Base-by-base conservation (phyloP, 169 alveolate species). In the Cryptosporidium muris region DNA sequence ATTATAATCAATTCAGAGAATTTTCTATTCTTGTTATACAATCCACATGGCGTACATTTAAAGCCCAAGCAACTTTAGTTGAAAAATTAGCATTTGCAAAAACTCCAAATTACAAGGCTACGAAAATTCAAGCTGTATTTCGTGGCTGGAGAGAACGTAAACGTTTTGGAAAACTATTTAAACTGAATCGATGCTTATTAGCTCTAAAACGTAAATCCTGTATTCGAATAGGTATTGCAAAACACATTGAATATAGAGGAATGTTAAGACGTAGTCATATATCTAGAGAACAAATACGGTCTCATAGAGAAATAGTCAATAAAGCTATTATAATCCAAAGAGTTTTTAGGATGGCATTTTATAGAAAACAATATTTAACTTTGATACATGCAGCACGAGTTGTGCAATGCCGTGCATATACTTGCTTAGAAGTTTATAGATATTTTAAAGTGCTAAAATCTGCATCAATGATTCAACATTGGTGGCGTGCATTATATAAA, bases 41-140 rank as follows among this genome's bases (percentile, higher is more conserved):
- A n/a, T 74, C 85, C 16, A 68, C 85, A 60, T 74, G 85, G 85
- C 54, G 85, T 43, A 74, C 85, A 25, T 64, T 74, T 3, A 74
- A 74, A 34, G 45, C 85, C 14, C 85, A 74, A 60, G 85, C 85
- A 37, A 14, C 62, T n/a, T 36, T 74, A 6, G 85, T 74, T 12
- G 85, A 74, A 42, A 74, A 74, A 58, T 58, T 74, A 47, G 85
- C 85, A 74, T 74, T 74, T 60, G 54, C 85, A 74, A 74, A 74
- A 58, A 74, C 85, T 9, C 85, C 85, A 2, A 74, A 74, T 74
- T 58, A 11, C 42, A 74, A 74, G 49, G 85, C 85, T 45, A 63
- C 48, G 16, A 74, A 74, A 58, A 74, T 74, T 43, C 85, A 74
- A 45, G 85, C 85, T 48, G 66, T 74, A 25, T 74, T 74, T 60